Conservation (phyloP, 306 rosid genomes). For the Inga oerstediana region DNA sequence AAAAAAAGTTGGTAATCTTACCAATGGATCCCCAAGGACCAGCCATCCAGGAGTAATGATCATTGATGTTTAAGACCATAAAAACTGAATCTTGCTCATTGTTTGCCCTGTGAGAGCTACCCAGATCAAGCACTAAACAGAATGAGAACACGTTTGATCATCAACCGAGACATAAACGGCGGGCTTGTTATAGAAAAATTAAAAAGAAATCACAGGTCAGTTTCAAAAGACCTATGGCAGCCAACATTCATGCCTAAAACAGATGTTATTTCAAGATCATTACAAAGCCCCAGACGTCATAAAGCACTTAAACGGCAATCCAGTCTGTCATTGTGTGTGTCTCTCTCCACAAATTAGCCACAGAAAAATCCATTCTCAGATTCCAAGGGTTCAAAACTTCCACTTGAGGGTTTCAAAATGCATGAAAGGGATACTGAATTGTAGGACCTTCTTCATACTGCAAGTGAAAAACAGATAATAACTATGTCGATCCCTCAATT, state of each 20-base stretch:
- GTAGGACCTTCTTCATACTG: neutral
- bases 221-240: constrained; percentile 18
- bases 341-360: too few species aligned
- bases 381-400: too few species aligned
- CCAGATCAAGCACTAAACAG: constrained; percentile 3
- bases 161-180: neutral
- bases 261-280: constrained; percentile 22
- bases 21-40: constrained; percentile 7
- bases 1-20: neutral
- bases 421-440: neutral
- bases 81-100: constrained; percentile 13
- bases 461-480: neutral
- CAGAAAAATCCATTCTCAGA: too few species aligned
- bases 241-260: neutral
- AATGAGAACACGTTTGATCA: neutral
- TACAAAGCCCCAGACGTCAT: neutral
- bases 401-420: too few species aligned
- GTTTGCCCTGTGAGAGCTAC: neutral
- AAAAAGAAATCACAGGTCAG: neutral
- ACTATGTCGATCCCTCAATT: neutral
- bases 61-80: neutral
- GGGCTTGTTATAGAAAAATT: neutral
- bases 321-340: neutral
- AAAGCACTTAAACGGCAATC: constrained; percentile 4
- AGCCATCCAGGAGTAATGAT: neutral